Conservation (phyloP, 345 rosid genomes). For the Brassica napus region Da-Ae NC_063444.1:49449001-49449500, state of each 20-base stretch:
- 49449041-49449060: no score
- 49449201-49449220: not conserved
- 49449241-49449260: not conserved
- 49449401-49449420: not conserved
- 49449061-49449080: no score
- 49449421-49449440: not conserved
- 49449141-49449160: not conserved
- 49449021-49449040: no score
- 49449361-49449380: not conserved
- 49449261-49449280: not conserved
- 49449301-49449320: not conserved
- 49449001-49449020: no score
- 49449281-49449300: not conserved
- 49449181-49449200: not conserved
- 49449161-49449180: not conserved
- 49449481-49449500: not conserved
- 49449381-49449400: not conserved
- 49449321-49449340: not conserved
- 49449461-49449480: not conserved
- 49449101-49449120: no score
- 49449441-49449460: not conserved
- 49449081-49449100: no score
- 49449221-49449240: not conserved
- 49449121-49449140: no score
- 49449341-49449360: not conserved